These are phyloP conservation scores for Daedaleopsis sinensis DNA, from an alignment of 768 basidiomycete species.

Conservation along the genomic window DNA sequence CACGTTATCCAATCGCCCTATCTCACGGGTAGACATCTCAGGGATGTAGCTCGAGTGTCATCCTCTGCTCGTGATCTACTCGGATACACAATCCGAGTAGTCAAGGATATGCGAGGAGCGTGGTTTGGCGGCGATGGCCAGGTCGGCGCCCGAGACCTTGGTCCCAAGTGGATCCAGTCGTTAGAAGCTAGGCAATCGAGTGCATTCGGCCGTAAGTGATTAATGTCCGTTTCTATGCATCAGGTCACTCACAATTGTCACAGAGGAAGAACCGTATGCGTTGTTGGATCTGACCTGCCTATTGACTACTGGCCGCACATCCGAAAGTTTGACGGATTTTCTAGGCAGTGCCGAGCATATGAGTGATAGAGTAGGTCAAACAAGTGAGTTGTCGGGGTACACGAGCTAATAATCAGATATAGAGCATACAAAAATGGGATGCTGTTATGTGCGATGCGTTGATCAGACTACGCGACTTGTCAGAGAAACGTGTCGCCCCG, in stretches of 20 bases:
- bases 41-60: slow-evolving; percentile 73
- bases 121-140: slow-evolving; percentile 76
- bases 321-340: slow-evolving; percentile 73
- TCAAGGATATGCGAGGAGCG: slow-evolving; percentile 69
- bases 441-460: slow-evolving; percentile 70
- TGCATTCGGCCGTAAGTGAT: slow-evolving; percentile 61
- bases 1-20: slow-evolving; percentile 56
- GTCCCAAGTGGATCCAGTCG: slow-evolving; percentile 70
- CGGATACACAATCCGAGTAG: slow-evolving; percentile 70
- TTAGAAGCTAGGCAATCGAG: slow-evolving; percentile 66
- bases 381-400: slow-evolving; percentile 1
- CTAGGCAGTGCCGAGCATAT: slow-evolving; percentile 78
- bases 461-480: slow-evolving; percentile 70
- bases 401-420: neutral
- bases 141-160: slow-evolving; percentile 71
- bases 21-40: slow-evolving; percentile 53
- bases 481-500: slow-evolving; percentile 69
- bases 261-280: slow-evolving; percentile 64
- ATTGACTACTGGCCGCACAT: slow-evolving; percentile 70
- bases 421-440: slow-evolving; percentile 88
- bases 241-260: neutral
- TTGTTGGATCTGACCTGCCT: slow-evolving; percentile 73
- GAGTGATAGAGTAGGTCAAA: slow-evolving; percentile 69
- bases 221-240: slow-evolving; percentile 12
- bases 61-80: slow-evolving; percentile 70